A percentile compares a stretch with the other conserved stretches of the same genome.
These are phyloP conservation scores for Metarhizium robertsii DNA, from an alignment of 2,329 filamentous ascomycete genomes.

Conservation along the genomic window DNA sequence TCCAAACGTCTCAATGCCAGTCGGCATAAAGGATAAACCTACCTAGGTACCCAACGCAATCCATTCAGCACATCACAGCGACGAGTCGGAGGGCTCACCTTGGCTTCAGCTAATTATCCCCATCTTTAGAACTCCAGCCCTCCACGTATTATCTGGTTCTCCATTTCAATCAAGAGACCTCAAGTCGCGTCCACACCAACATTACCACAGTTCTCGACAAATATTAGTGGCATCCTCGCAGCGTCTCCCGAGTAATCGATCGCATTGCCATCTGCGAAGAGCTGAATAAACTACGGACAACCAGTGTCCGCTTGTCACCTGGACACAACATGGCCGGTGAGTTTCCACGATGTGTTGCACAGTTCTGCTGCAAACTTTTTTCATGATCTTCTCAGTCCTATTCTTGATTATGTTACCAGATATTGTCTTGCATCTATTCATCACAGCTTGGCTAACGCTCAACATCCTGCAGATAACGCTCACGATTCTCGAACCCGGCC, in stretches of 20 bases:
- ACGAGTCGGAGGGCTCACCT: not conserved
- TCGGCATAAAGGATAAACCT: not conserved
- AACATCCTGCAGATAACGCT: not conserved
- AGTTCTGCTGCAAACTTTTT: not conserved
- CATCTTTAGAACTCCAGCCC: not conserved
- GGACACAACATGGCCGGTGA: conserved; percentile 4
- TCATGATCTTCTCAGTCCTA: not conserved
- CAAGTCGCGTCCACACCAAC: not conserved
- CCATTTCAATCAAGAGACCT: not conserved
- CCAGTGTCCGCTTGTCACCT: not conserved
- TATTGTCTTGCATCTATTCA: not conserved
- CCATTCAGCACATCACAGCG: not conserved
- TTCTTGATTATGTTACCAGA: not conserved
- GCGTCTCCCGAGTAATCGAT: not conserved
- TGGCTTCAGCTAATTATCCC: not conserved
- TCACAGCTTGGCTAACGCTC: not conserved
- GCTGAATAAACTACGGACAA: not conserved
- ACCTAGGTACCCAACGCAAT: not conserved
- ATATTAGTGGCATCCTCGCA: not conserved
- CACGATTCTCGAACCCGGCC: not conserved
- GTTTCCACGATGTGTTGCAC: not conserved
- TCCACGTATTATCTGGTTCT: not conserved
- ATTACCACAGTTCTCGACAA: not conserved
- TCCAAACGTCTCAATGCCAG: not conserved
- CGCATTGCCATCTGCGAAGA: not conserved